Conservation (phyloP, 2,329 filamentous ascomycete species). For the Atkinsonella texensis region DNA sequence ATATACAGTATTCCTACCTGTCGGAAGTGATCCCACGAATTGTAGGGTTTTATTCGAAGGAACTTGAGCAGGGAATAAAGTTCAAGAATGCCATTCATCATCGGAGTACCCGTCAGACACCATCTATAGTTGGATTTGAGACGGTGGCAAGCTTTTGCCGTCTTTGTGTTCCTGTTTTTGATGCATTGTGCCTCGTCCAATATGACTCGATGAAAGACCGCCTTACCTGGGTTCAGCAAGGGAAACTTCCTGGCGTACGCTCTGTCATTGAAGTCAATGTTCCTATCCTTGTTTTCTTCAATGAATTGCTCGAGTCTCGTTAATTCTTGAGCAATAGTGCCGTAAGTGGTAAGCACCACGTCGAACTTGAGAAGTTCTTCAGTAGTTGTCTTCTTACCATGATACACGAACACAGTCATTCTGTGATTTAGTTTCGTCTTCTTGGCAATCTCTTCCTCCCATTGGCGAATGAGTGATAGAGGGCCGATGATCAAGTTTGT, state of each 20-base stretch:
- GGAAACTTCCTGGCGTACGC: conserved; percentile 30
- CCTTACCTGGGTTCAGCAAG: conserved; percentile 44
- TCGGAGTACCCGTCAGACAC: conserved; percentile 73
- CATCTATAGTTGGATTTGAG: conserved; percentile 62
- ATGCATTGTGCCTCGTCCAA: conserved; percentile 80
- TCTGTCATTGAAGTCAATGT: conserved; percentile 25
- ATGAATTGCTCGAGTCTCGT: conserved; percentile 47
- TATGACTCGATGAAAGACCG: conserved; percentile 69
- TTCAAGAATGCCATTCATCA: conserved; percentile 77
- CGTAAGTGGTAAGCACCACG: conserved; percentile 78
- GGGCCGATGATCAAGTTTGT: conserved; percentile 78
- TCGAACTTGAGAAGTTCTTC: conserved; percentile 55
- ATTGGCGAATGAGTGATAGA: conserved; percentile 69
- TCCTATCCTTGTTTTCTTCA: conserved; percentile 31
- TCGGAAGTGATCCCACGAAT: conserved; percentile 49
- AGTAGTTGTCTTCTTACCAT: conserved; percentile 52
- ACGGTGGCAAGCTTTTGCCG: conserved; percentile 53
- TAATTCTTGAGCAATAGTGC: conserved; percentile 52
- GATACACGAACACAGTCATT: conserved; percentile 57
- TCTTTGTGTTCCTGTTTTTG: conserved; percentile 64
- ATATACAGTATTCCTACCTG: conserved; percentile 23
- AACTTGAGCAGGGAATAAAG: conserved; percentile 69
- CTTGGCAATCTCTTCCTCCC: conserved; percentile 65
- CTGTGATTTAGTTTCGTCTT: conserved; percentile 51
- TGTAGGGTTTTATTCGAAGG: conserved; percentile 64